phyloP scores from a whole-genome alignment of 371 early-diverging fungal genomes.

The Saksenaea oblongispora region DNA sequence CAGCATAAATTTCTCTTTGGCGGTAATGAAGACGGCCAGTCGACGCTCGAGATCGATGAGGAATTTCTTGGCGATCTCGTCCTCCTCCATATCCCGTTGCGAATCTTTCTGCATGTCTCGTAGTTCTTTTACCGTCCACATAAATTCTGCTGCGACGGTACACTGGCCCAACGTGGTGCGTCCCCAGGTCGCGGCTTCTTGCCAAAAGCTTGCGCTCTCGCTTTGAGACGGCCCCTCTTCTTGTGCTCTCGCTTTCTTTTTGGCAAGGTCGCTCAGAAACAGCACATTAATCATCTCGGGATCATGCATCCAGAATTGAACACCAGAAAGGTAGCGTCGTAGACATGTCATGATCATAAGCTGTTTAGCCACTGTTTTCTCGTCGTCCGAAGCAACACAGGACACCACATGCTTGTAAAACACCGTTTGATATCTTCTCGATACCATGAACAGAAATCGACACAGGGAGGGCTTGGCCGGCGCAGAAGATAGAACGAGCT shows the following conservation, averaged over 20 bases:
- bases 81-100: slow-evolving; percentile 47
- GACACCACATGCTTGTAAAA: slow-evolving; percentile 64
- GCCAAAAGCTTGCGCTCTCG: neutral
- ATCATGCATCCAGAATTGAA: slow-evolving; percentile 70
- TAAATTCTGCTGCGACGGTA: slow-evolving; percentile 56
- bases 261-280: slow-evolving; percentile 60
- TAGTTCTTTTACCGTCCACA: slow-evolving; percentile 57
- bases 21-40: slow-evolving; percentile 54
- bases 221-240: neutral
- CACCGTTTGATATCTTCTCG: slow-evolving; percentile 31
- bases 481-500: slow-evolving; percentile 27
- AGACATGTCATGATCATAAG: slow-evolving; percentile 51
- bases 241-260: slow-evolving; percentile 5
- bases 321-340: slow-evolving; percentile 52
- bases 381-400: slow-evolving; percentile 61
- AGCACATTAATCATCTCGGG: slow-evolving; percentile 65
- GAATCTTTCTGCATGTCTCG: slow-evolving; percentile 33
- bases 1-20: slow-evolving; percentile 57
- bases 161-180: slow-evolving; percentile 66
- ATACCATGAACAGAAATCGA: slow-evolving; percentile 41
- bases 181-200: slow-evolving; percentile 48
- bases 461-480: slow-evolving; percentile 34
- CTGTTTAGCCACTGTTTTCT: slow-evolving; percentile 43
- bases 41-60: slow-evolving; percentile 65
- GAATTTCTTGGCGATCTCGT: slow-evolving; percentile 67